Evolutionary conservation across 2,329 filamentous ascomycete species (phyloP), one percentile per base, ranked within the genome.

Genomic region (Aspergillus transmontanensis): DNA sequence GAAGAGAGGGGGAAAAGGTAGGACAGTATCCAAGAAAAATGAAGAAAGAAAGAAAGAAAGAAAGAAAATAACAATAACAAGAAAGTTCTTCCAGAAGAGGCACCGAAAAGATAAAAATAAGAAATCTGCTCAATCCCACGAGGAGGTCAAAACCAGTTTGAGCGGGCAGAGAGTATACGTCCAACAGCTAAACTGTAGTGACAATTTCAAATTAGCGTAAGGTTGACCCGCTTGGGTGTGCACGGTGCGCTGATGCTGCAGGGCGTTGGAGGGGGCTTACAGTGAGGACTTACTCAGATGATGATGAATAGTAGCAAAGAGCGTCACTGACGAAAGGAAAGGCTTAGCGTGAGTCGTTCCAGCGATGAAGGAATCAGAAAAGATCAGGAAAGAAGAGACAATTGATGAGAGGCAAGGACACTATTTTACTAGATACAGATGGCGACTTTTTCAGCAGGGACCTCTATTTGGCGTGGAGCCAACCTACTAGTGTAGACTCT

Each of bases 381-480:
- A 43, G 19, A 53, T 19, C 9, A 59, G 43, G 30, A 57, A 48
- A 53, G 23, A 50, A 21, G 57, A 53, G 41, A 55, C 19, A 34
- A 23, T 4, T 26, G 57, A 59, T 32, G 16, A 41, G 50, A 60
- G 58, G 30, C 41, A 19, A 48, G 61, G 54, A 32, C 58, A 48
- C 59, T 65, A 62, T 66, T 67, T 64, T 65, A 67, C 65, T 61
- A 65, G 59, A 67, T 62, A 60, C 58, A 60, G 57, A 67, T 65
- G 62, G 64, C 65, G 61, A 67, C 59, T 55, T 60, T 66, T 63
- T 65, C 64, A 46, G 58, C 62, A 61, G 56, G 53, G 60, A 64
- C 61, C 58, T 63, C 64, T 53, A 59, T 56, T 57, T 63, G 51
- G 56, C 58, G 59, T 63, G 57, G 61, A 61, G 59, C 61, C 54